Percentiles rank a stretch among this genome's conserved stretches.
These are phyloP conservation scores for Skeletonema tropicum DNA, from an alignment of 108 stramenopile genomes.

Conservation along the genomic window DNA sequence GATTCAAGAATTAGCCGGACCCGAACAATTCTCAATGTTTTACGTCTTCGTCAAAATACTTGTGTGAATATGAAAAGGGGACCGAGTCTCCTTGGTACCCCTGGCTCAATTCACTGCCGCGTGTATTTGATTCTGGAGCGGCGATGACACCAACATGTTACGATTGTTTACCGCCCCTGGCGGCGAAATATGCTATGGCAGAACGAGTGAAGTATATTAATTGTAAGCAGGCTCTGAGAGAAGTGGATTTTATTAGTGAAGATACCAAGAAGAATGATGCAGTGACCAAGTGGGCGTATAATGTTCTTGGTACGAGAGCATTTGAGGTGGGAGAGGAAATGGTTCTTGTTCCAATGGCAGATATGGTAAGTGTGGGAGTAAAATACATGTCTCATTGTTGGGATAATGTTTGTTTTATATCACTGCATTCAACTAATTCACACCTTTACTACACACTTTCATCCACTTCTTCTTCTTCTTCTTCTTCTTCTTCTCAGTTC, in stretches of 20 bases:
- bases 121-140: slow-evolving; percentile 48
- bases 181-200: slow-evolving; percentile 35
- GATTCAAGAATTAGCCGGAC: neutral
- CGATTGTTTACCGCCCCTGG: slow-evolving; percentile 43
- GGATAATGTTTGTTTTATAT: neutral
- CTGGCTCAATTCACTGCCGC: slow-evolving; percentile 52
- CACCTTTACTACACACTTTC: slow-evolving; percentile 8
- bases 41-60: slow-evolving; percentile 27
- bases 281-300: slow-evolving; percentile 36
- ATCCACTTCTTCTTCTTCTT: slow-evolving; percentile 7
- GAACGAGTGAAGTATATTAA: slow-evolving; percentile 49
- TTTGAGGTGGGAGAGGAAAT: slow-evolving; percentile 29
- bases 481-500: slow-evolving; percentile 38
- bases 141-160: slow-evolving; percentile 58
- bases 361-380: slow-evolving; percentile 37
- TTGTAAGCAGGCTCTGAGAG: slow-evolving; percentile 36
- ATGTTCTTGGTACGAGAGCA: slow-evolving; percentile 37
- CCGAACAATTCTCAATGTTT: slow-evolving; percentile 8
- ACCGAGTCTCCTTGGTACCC: slow-evolving; percentile 38
- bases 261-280: slow-evolving; percentile 42
- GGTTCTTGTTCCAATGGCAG: slow-evolving; percentile 58
- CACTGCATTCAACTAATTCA: neutral
- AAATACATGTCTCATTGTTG: neutral
- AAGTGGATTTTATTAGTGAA: slow-evolving; percentile 31
- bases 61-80: slow-evolving; percentile 40